Percentiles rank a stretch among this genome's conserved stretches.
Conservation (phyloP, 1,139 yeast species). For the Pichia norvegensis region DNA sequence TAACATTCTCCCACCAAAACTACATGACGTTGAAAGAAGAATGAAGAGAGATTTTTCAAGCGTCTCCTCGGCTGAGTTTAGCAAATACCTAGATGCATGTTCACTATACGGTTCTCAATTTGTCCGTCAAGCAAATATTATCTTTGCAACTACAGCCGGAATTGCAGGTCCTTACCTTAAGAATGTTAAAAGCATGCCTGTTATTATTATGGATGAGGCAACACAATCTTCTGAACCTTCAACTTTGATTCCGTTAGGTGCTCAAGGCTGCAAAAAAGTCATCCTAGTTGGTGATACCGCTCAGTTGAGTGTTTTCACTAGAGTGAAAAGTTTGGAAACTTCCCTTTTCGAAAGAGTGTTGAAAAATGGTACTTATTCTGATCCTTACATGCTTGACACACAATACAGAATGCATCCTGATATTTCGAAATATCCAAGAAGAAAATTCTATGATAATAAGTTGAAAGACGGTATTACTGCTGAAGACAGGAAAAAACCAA, state of each 20-base stretch:
- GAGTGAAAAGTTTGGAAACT: slow-evolving; percentile 39
- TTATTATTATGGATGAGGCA: slow-evolving; percentile 62
- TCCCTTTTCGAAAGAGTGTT: slow-evolving; percentile 27
- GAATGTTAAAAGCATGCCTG: slow-evolving; percentile 49
- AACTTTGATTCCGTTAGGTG: slow-evolving; percentile 59
- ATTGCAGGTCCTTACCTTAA: slow-evolving; percentile 62
- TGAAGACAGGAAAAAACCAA: slow-evolving; percentile 32
- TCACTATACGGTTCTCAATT: slow-evolving; percentile 40
- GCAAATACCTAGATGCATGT: slow-evolving; percentile 37
- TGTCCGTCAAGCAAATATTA: slow-evolving; percentile 59
- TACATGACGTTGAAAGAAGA: slow-evolving; percentile 37
- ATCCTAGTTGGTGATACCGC: slow-evolving; percentile 70
- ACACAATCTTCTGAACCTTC: slow-evolving; percentile 69
- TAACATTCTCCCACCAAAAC: slow-evolving; percentile 39
- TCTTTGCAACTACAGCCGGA: slow-evolving; percentile 63
- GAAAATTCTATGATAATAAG: slow-evolving; percentile 44
- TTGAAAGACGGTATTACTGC: slow-evolving; percentile 55
- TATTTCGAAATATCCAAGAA: slow-evolving; percentile 53
- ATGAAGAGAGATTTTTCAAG: slow-evolving; percentile 22
- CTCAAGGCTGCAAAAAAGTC: slow-evolving; percentile 59
- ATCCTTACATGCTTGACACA: slow-evolving; percentile 61
- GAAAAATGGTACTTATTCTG: slow-evolving; percentile 35
- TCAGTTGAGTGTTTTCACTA: slow-evolving; percentile 55
- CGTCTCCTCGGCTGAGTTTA: slow-evolving; percentile 31
- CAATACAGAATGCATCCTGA: slow-evolving; percentile 71